Percentiles rank a stretch among this genome's conserved stretches.
These are phyloP conservation scores for Chloris gayana DNA, from an alignment of 176 grass and related monocot genomes.

Conservation along the genomic window DNA sequence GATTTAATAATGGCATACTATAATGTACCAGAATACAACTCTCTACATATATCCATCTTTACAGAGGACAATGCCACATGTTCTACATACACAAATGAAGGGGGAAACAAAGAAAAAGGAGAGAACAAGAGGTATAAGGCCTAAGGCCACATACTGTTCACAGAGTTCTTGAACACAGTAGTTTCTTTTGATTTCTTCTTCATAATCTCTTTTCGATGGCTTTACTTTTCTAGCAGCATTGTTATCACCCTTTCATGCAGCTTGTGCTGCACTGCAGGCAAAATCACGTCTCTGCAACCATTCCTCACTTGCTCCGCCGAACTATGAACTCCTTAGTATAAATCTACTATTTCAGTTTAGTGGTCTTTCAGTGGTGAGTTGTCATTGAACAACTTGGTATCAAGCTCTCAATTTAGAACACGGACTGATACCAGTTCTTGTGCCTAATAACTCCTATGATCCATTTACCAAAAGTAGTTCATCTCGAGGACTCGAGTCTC, in stretches of 20 bases:
- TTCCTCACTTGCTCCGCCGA: not conserved
- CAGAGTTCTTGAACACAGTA: not conserved
- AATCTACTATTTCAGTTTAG: not conserved
- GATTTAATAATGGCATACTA: not conserved
- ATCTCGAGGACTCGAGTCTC: not conserved
- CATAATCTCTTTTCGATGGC: not conserved
- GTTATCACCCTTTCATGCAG: not conserved
- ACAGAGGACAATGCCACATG: not conserved
- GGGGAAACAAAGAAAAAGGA: too few species aligned
- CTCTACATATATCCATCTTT: not conserved
- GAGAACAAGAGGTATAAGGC: not conserved
- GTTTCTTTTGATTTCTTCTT: not conserved
- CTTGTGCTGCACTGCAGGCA: not conserved
- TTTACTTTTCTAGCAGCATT: not conserved
- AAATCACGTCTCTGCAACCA: not conserved
- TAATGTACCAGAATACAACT: not conserved
- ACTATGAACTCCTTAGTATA: not conserved
- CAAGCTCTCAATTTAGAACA: conserved; percentile 13
- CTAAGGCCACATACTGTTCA: too few species aligned
- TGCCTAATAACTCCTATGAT: not conserved
- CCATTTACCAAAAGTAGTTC: not conserved
- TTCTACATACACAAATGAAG: not conserved
- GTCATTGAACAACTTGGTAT: not conserved
- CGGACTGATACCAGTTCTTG: too few species aligned
- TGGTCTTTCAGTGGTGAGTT: not conserved